Percentiles rank a stretch among this genome's conserved stretches.
These are phyloP conservation scores for Ustulina deusta DNA, from an alignment of 2,329 filamentous ascomycete genomes.

Conservation along the genomic window DNA sequence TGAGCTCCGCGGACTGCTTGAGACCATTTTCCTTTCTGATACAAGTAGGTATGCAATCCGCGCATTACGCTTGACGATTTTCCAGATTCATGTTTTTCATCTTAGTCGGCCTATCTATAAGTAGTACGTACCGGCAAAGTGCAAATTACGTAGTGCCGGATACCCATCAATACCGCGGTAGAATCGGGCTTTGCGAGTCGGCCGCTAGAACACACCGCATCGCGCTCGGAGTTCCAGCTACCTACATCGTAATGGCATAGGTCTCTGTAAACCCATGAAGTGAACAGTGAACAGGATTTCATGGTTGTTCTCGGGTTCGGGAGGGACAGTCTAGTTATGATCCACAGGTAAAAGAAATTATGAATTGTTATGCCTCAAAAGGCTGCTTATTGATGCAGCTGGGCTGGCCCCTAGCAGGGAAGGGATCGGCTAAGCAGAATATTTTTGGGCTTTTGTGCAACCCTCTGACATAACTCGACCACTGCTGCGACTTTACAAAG, in stretches of 20 bases:
- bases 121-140: background rate
- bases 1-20: constrained; percentile 11
- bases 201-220: constrained; percentile 34
- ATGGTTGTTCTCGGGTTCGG: background rate
- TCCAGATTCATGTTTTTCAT: constrained; percentile 11
- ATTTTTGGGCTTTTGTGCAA: constrained; percentile 35
- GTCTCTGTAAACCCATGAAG: background rate
- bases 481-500: constrained; percentile 18
- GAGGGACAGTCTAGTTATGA: background rate
- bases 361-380: constrained; percentile 12
- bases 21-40: constrained; percentile 22
- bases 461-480: constrained; percentile 24
- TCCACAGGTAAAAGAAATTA: constrained; percentile 6
- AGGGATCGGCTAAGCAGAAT: constrained; percentile 29
- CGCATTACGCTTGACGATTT: constrained; percentile 23
- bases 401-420: constrained; percentile 18
- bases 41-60: constrained; percentile 6
- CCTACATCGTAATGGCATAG: constrained; percentile 2
- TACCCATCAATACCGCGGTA: constrained; percentile 1
- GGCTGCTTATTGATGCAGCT: constrained; percentile 9
- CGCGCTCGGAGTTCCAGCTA: constrained; percentile 17
- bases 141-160: constrained; percentile 7
- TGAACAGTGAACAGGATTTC: background rate
- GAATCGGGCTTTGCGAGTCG: constrained; percentile 31
- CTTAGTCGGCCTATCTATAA: background rate